phyloP scores from a whole-genome alignment of 495 filamentous ascomycete genomes.

The Monascus purpureus region DNA sequence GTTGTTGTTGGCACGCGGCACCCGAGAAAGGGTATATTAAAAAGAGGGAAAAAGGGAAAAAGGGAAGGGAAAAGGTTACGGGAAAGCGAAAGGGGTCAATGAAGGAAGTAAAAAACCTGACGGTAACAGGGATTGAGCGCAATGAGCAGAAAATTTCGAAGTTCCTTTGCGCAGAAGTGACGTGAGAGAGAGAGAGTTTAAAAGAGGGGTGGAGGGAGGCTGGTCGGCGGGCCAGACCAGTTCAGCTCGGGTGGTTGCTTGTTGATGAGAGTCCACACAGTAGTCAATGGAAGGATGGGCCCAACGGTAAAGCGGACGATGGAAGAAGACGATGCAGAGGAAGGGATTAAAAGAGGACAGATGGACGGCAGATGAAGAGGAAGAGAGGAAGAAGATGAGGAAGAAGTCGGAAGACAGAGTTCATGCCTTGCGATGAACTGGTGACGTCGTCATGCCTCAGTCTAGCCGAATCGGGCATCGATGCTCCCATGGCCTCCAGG shows the following conservation, averaged over 20 bases:
- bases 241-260: too few species aligned
- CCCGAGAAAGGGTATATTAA: background rate
- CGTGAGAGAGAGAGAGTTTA: slow-evolving; percentile 14
- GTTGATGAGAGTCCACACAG: too few species aligned
- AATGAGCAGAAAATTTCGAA: slow-evolving; percentile 6
- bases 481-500: too few species aligned
- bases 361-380: slow-evolving; percentile 2
- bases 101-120: too few species aligned
- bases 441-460: too few species aligned
- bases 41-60: too few species aligned
- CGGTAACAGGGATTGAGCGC: slow-evolving; percentile 1
- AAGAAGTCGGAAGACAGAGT: background rate
- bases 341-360: background rate
- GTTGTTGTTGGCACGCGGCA: slow-evolving; percentile 1
- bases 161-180: slow-evolving; percentile 27
- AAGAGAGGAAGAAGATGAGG: slow-evolving; percentile 3
- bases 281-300: too few species aligned
- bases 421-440: slow-evolving; percentile 3
- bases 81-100: slow-evolving; percentile 1
- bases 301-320: background rate
- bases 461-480: too few species aligned
- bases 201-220: slow-evolving; percentile 9
- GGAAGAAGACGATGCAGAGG: background rate
- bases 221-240: too few species aligned
- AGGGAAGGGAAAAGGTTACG: slow-evolving; percentile 6